Conservation (phyloP, 139 green algal genomes). For the Limnomonas spitsbergensis region DNA sequence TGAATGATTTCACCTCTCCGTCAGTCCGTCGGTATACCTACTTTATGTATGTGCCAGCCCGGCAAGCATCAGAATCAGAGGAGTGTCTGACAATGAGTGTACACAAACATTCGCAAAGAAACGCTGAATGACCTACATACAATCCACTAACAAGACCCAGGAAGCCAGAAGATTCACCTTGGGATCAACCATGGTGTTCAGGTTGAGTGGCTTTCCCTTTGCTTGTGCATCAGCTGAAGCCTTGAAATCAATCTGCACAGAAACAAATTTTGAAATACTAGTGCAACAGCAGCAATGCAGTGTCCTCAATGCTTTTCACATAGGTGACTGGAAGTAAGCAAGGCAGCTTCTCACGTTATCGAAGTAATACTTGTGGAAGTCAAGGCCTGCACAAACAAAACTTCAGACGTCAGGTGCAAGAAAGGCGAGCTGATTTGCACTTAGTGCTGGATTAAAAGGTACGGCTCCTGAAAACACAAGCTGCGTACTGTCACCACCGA, state of each 20-base stretch:
- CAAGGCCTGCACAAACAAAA: slow-evolving; percentile 1
- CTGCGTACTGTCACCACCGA: neutral
- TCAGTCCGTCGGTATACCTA: too few relatives aligned
- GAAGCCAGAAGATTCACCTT: neutral
- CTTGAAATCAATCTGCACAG: neutral
- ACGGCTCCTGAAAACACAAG: neutral
- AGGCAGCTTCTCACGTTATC: slow-evolving; percentile 1
- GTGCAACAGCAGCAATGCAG: neutral
- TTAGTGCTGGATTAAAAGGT: neutral
- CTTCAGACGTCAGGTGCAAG: neutral
- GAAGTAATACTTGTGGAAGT: slow-evolving; percentile 20
- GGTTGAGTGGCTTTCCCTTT: neutral
- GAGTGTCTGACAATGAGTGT: neutral
- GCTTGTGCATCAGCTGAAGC: neutral
- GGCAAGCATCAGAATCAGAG: neutral
- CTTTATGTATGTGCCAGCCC: too few relatives aligned
- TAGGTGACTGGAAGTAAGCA: too few relatives aligned
- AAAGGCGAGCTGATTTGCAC: neutral
- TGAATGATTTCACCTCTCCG: too few relatives aligned
- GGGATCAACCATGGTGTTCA: slow-evolving; percentile 10
- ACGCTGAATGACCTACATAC: neutral
- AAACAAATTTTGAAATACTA: neutral
- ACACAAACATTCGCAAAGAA: neutral
- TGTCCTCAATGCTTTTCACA: neutral
- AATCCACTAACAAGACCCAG: neutral